A percentile compares a stretch with the other conserved stretches of the same genome.
These are phyloP conservation scores for Azolla pinnata DNA, from an alignment of 75 land plant genomes.

Conservation along the genomic window DNA sequence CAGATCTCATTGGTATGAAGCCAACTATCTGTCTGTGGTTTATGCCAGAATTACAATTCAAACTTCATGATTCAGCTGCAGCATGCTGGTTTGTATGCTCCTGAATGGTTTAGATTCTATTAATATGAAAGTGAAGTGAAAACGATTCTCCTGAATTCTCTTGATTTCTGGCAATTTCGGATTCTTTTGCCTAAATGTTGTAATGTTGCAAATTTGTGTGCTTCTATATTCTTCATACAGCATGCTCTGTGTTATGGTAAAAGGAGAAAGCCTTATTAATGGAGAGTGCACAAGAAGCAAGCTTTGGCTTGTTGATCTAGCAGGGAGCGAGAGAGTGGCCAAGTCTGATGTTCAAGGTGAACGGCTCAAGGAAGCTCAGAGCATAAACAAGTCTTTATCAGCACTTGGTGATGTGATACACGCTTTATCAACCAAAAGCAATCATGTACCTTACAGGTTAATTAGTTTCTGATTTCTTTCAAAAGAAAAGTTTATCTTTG, in stretches of 20 bases:
- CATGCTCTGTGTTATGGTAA: conserved; percentile 93
- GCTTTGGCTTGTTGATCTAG: conserved; percentile 92
- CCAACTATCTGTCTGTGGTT: no score
- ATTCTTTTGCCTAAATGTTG: no score
- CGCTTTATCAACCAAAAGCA: conserved; percentile 74
- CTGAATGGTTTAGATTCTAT: no score
- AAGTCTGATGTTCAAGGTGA: conserved; percentile 96
- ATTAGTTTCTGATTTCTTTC: not conserved
- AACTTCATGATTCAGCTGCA: no score
- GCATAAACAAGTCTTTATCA: conserved; percentile 84
- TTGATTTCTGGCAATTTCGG: no score
- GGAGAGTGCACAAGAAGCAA: conserved; percentile 93
- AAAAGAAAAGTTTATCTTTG: not conserved
- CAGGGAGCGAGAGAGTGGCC: conserved; percentile 93
- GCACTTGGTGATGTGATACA: conserved; percentile 97
- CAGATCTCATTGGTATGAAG: conserved; percentile 95
- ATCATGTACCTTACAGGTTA: conserved; percentile 97
- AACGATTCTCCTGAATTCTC: no score
- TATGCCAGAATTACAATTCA: no score
- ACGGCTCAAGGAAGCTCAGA: conserved; percentile 88
- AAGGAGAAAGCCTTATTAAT: conserved; percentile 62
- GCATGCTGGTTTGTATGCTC: no score
- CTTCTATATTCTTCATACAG: no score
- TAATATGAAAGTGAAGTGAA: no score
- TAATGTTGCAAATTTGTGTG: no score